Evolutionary conservation across 1,284 basidiomycete species (phyloP), one percentile per base, ranked within the genome.

Genomic region (Porphyrellus sp.): DNA sequence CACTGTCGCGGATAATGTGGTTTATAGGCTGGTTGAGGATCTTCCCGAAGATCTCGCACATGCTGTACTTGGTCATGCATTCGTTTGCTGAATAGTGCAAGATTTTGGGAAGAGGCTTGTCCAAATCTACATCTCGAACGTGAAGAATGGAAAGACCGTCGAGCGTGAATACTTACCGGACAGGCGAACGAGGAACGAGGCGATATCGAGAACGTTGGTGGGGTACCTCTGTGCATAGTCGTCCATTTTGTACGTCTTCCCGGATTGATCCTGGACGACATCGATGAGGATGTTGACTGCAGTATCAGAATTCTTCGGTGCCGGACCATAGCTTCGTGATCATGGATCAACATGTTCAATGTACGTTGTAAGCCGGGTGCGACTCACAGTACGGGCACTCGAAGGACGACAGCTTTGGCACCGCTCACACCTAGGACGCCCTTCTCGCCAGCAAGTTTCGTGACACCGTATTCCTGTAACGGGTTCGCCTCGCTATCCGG

Each of bases 41-140:
- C 56, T 77, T 77, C 9, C 86, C 80, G 59, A 91, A 89, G 40
- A 88, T 72, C 25, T 88, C 74, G 66, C 87, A 89, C 54, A 93
- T 93, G 60, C 86, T 86, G 68, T 91, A 92, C 71, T 93, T 93
- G 4, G 91, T 93, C 67, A 85, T 85, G 8, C 85, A 82, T 64
- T 91, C 86, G 11, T 77, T 74, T 0, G 79, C 80, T 12, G 89
- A 88, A 66, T 87, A 93, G 65, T 93, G 90, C 9, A 93, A 51
- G 51, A 93, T 82, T 0, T 76, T 74, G 0, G 87, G 87, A 28
- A 89, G 68, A 1, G 68, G 53, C 30, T 65, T 73, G 43, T 73
- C 68, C 20, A 70, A 55, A n/a, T 59, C 78, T 75, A 50, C 74
- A 51, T 20, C 18, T 28, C 5, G 6, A 41, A 5, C 21, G 42